phyloP scores from a whole-genome alignment of 2,329 filamentous ascomycete genomes.

The Penicillium rolfsii region DNA sequence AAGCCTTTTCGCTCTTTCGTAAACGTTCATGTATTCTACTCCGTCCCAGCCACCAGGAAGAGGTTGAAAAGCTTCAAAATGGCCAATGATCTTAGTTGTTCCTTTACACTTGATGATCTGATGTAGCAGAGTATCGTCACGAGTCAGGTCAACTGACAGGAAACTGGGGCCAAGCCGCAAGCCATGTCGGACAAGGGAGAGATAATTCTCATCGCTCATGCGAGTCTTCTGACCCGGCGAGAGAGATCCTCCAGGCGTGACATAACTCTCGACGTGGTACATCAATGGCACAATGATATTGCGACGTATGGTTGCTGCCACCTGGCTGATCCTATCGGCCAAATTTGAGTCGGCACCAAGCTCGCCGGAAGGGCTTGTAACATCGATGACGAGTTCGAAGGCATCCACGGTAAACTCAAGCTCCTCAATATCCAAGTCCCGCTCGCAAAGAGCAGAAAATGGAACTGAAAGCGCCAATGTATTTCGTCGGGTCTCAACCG shows the following conservation, averaged over 20 bases:
- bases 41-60: constrained; percentile 60
- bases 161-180: constrained; percentile 66
- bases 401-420: constrained; percentile 69
- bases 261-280: constrained; percentile 52
- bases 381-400: constrained; percentile 63
- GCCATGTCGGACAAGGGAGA: constrained; percentile 62
- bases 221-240: constrained; percentile 33
- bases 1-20: constrained; percentile 59
- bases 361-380: constrained; percentile 34
- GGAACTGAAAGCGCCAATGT: constrained; percentile 70
- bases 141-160: constrained; percentile 63
- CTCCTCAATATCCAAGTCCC: constrained; percentile 63
- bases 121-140: constrained; percentile 56
- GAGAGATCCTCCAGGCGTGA: constrained; percentile 20
- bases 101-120: constrained; percentile 58
- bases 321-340: constrained; percentile 59
- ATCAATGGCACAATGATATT: constrained; percentile 65
- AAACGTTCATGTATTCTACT: constrained; percentile 58
- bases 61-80: constrained; percentile 51
- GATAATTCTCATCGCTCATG: constrained; percentile 49
- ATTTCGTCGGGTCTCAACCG: constrained; percentile 63
- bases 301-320: constrained; percentile 63
- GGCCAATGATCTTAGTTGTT: constrained; percentile 64
- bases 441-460: constrained; percentile 59
- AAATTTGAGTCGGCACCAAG: constrained; percentile 39